Evolutionary conservation across 352 stramenopile species (phyloP).

Genomic region (Globisporangium okanoganense): DNA sequence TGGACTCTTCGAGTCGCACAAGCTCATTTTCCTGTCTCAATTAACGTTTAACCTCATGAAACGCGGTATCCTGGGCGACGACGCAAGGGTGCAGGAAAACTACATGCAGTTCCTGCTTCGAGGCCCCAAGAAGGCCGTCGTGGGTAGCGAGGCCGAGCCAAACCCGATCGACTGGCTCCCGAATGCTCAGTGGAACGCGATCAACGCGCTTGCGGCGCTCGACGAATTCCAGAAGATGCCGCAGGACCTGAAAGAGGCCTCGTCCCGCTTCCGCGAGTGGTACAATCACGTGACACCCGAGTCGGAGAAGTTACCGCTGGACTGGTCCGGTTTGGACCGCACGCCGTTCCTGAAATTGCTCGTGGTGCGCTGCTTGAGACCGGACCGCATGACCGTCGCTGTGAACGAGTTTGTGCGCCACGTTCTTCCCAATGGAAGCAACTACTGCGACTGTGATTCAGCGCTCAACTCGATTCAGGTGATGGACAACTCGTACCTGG

Average conservation of each 20-base stretch:
- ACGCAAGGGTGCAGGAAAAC: constrained; percentile 91
- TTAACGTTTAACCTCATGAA: constrained; percentile 98
- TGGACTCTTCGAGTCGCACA: constrained; percentile 95
- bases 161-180: constrained; percentile 92
- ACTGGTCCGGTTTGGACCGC: constrained; percentile 95
- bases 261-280: constrained; percentile 96
- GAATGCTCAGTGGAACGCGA: constrained; percentile 87
- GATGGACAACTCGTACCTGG: constrained; percentile 93
- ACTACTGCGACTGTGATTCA: constrained; percentile 97
- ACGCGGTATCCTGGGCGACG: constrained; percentile 91
- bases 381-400: constrained; percentile 93
- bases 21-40: constrained; percentile 96
- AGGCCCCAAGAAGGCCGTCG: constrained; percentile 72
- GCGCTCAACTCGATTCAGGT: constrained; percentile 94
- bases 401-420: constrained; percentile 94
- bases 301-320: constrained; percentile 95
- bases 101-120: constrained; percentile 97
- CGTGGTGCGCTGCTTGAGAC: constrained; percentile 92
- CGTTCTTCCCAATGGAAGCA: constrained; percentile 90
- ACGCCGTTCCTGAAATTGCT: constrained; percentile 96
- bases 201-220: constrained; percentile 88
- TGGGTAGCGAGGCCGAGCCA: constrained; percentile 41
- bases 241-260: constrained; percentile 94
- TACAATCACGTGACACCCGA: constrained; percentile 96
- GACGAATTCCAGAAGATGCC: constrained; percentile 98